Base-by-base conservation (phyloP, 441 rosid genomes). In the Erysimum cheiri region DNA sequence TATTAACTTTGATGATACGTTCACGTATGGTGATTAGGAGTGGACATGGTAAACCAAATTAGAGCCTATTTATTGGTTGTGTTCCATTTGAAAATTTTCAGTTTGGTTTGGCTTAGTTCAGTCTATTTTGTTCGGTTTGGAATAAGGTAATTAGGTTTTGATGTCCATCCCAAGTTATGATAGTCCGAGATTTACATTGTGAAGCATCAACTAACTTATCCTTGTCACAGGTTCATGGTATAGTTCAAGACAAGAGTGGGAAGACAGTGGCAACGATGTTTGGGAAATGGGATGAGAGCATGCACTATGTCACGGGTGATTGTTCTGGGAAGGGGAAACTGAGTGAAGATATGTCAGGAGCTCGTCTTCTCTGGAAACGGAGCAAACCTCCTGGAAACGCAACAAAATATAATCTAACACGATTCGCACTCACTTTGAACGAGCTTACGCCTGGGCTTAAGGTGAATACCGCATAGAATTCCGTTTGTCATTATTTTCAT, bases 241-340 rank as follows among this genome's bases (percentile, higher is more conserved):
- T 78, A 35, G 84, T 87, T 39, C 85, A 83, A 74, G 88, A 87
- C 70, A 81, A 71, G 56, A 81, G 47, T 28, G 88, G 91, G 47
- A 83, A 83, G 74, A 81, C 83, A 5, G 85, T 72, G 29, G 91
- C 88, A 13, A 87, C 85, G 1, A 63, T 87, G 68, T 82, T 83
- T 59, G 91, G 91, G 19, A 87, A 87, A 79, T 87, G 91, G 91
- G 91, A 87, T 48, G 88, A 85, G 54, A 85, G 86, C 64, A 83
- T 87, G 79, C 81, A 87, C 65, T 87, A 71, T 60, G 71, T 81
- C 17, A 61, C 33, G 11, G 88, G 88, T 24, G 86, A 87, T 74
- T 69, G 78, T 53, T 73, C 81, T 52, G 80, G 79, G 26, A 85
- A 80, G 28, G 84, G 80, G 32, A 84, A 81, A 75, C 56, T 75